Base-by-base conservation (phyloP, 768 basidiomycete species). In the Auricularia auricula-judae region DNA sequence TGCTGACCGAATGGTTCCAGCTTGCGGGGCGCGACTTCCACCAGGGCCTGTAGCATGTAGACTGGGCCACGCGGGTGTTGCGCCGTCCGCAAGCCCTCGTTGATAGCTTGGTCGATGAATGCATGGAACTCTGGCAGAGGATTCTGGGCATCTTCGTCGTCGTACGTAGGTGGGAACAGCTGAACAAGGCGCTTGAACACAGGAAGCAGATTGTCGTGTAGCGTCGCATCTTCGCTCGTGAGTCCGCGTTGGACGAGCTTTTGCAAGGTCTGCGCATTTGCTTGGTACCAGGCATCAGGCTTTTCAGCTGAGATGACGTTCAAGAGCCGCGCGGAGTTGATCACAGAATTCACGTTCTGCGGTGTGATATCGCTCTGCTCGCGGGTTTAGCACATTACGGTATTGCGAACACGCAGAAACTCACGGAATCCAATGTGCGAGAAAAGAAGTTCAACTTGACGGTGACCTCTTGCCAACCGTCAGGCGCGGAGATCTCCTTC, bases 381-480 rank as follows among this genome's bases (percentile, higher is more conserved):
- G 61, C 59, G 44, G 21, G 63, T 43, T 65, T 36, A 34, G 43
- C 71, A 66, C 4, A 1, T 36, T 44, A 29, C 29, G 36, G 29
- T 35, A 63, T 29, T 61, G 64, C 62, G 59, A 18, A 39, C 51
- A 53, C 29, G 43, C 18, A n/a, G 8, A 7, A 7, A 76, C 80
- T 70, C 70, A 91, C 93, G 78, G 86, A 87, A 69, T 91, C 88
- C 51, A 99, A 81, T 1, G 88, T 82, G 36, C 92, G 82, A 61
- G 87, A 83, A 77, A 99, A 98, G 76, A 88, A 98, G 63, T 89
- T 84, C 56, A 98, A 78, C 66, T 97, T 96, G 67, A 98, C 87
- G 5, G 89, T 90, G 4, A 98, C 92, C 65, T 96, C 93, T 7
- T 81, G 85, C 90, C 97, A 93, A 8, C 94, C 94, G 60, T 82